Percentiles rank a stretch among this genome's conserved stretches.
phyloP scores from a whole-genome alignment of 2,329 filamentous ascomycete species.

The Curvularia sp. region DNA sequence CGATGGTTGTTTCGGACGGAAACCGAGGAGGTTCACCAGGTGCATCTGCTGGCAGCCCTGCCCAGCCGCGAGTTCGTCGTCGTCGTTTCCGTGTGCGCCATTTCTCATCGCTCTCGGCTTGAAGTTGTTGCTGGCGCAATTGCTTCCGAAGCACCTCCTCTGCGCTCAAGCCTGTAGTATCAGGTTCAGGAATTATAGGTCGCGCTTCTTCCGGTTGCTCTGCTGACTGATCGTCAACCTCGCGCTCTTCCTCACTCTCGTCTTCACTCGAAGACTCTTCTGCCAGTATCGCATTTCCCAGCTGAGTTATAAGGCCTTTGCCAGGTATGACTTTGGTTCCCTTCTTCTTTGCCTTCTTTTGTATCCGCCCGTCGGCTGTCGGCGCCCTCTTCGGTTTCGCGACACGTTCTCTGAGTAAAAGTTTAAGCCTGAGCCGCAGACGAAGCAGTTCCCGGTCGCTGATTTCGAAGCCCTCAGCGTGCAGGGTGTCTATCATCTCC shows the following conservation, averaged over 20 bases:
- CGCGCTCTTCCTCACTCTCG: slow-evolving; percentile 23
- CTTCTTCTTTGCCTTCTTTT: slow-evolving; percentile 26
- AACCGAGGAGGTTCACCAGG: slow-evolving; percentile 74
- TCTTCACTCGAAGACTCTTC: slow-evolving; percentile 29
- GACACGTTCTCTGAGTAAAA: slow-evolving; percentile 62
- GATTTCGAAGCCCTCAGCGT: slow-evolving; percentile 75
- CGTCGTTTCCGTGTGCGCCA: slow-evolving; percentile 71
- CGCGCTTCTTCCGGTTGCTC: slow-evolving; percentile 11
- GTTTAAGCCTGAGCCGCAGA: slow-evolving; percentile 71
- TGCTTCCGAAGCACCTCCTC: slow-evolving; percentile 39
- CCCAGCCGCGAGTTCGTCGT: slow-evolving; percentile 72
- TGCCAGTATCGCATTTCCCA: slow-evolving; percentile 39
- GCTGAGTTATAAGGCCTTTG: slow-evolving; percentile 34
- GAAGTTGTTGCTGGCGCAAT: slow-evolving; percentile 51
- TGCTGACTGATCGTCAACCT: neutral
- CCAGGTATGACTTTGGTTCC: slow-evolving; percentile 23
- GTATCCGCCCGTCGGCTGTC: slow-evolving; percentile 34
- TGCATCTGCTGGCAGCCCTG: slow-evolving; percentile 70
- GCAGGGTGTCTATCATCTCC: slow-evolving; percentile 75
- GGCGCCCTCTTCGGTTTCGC: slow-evolving; percentile 61
- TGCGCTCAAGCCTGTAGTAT: slow-evolving; percentile 24
- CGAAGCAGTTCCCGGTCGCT: slow-evolving; percentile 74
- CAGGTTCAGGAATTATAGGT: slow-evolving; percentile 12
- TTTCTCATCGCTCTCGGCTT: slow-evolving; percentile 66
- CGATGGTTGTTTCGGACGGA: slow-evolving; percentile 81